phyloP scores from a whole-genome alignment of 75 land plant species.

The Azolla pinnata region DNA sequence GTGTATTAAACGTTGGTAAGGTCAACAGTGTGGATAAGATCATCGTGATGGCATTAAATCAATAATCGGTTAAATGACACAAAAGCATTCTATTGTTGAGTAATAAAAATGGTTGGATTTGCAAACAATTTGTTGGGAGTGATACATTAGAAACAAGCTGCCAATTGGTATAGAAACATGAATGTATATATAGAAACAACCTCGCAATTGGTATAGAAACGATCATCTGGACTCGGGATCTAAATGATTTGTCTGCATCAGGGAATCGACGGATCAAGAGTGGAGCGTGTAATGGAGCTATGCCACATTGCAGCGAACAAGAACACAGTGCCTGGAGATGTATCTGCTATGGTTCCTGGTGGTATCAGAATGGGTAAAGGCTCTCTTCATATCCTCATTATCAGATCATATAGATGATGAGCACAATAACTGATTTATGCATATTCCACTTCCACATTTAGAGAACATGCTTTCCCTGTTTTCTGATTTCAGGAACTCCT shows the following conservation, averaged over 20 bases:
- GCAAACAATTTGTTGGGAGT: not conserved
- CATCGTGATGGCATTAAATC: no score
- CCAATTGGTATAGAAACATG: not conserved
- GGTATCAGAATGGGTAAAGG: slow-evolving; percentile 89
- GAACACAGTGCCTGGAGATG: slow-evolving; percentile 98
- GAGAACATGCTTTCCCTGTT: not conserved
- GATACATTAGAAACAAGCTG: not conserved
- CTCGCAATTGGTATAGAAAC: not conserved
- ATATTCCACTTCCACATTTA: no score
- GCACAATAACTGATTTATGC: not conserved
- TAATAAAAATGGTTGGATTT: not conserved
- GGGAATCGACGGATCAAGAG: slow-evolving; percentile 98
- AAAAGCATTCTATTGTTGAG: not conserved
- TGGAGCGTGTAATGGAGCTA: slow-evolving; percentile 86
- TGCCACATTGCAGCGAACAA: slow-evolving; percentile 98
- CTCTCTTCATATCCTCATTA: not conserved
- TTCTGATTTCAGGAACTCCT: slow-evolving; percentile 62
- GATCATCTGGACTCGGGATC: not conserved
- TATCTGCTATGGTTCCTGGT: slow-evolving; percentile 98
- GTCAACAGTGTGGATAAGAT: no score
- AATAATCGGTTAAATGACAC: no score
- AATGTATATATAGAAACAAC: not conserved
- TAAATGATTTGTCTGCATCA: slow-evolving; percentile 8
- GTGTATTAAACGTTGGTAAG: no score
- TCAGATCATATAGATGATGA: not conserved